Base-by-base conservation (phyloP, 345 rosid genomes). In the Populus alba region DNA sequence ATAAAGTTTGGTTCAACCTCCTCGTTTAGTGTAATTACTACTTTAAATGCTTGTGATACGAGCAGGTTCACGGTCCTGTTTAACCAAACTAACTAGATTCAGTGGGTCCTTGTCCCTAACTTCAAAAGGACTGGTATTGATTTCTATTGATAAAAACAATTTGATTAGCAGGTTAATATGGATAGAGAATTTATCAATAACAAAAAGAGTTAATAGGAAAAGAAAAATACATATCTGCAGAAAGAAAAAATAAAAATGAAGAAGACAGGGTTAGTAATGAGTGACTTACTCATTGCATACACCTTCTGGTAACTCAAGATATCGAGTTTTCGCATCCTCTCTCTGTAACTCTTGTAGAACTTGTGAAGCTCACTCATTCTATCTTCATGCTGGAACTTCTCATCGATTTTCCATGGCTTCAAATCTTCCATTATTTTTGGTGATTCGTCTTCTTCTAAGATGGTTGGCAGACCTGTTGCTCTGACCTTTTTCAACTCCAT, bases 351-450 rank as follows among this genome's bases (percentile, higher is more conserved):
- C 85, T 70, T 85, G 86, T 94, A 92, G 82, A 96, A 90, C 82
- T 88, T 94, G 83, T 94, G 97, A 83, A 96, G 94, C 83, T 90
- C 97, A 3, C 88, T 82, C 86, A 94, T 89, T 63, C 77, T 88
- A 67, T 90, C 92, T 77, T 79, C 92, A 27, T 87, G 89, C 38
- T 83, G 90, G 61, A 83, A 87, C 72, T 83, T 92, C 65, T 92
- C 94, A 59, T 95, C 95, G 18, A 96, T 94, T 82, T 89, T 96
- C 97, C 95, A 94, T 65, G 98, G 98, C 83, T 91, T 96, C 71
- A 96, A 85, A 86, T 91, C 95, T 69, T 92, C 97, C 84, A 85
- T 88, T 66, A 94, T 87, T 55, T 88, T 90, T 0, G 97, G 97
- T 41, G 84, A 88, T 75, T 92, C 97, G 3, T 89, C 93, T 33